phyloP scores from a whole-genome alignment of 768 basidiomycete genomes.

The Mycena pura region DNA sequence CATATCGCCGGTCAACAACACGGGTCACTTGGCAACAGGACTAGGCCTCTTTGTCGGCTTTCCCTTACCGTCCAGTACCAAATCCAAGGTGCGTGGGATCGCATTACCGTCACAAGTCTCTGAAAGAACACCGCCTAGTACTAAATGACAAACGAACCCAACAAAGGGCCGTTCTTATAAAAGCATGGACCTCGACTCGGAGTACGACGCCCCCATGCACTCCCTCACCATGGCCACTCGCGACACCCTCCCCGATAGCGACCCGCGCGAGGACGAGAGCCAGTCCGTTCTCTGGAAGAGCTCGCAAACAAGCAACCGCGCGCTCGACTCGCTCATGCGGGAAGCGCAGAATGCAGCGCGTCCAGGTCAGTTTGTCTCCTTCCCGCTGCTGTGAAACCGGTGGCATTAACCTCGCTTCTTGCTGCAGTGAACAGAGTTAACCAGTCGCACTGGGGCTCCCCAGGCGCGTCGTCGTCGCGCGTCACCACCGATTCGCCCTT shows the following conservation, averaged over 20 bases:
- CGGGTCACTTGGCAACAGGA: too few species aligned
- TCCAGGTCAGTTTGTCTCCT: background rate
- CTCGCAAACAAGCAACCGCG: constrained; percentile 20
- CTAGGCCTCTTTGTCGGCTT: too few species aligned
- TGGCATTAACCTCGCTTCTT: background rate
- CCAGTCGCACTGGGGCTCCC: background rate
- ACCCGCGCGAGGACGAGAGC: background rate
- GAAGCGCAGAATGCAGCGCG: constrained; percentile 7
- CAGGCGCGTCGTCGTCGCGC: background rate
- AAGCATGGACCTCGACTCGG: background rate
- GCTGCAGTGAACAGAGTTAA: background rate
- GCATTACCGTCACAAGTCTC: too few species aligned
- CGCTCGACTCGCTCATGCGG: constrained; percentile 14
- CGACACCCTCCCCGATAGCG: background rate
- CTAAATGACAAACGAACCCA: too few species aligned
- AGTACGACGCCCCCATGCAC: too few species aligned
- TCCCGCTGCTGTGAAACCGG: background rate
- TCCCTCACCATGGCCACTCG: background rate
- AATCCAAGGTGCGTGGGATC: too few species aligned
- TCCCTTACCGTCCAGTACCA: too few species aligned
- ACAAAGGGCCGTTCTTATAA: too few species aligned
- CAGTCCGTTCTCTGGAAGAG: constrained; percentile 13
- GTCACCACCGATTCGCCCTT: background rate
- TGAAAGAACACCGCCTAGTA: too few species aligned
- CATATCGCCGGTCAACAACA: too few species aligned